Percentiles rank a stretch among this genome's conserved stretches.
Evolutionary conservation across 371 early-diverging fungal genomes (phyloP).

Genomic region (Mucor sp.): DNA sequence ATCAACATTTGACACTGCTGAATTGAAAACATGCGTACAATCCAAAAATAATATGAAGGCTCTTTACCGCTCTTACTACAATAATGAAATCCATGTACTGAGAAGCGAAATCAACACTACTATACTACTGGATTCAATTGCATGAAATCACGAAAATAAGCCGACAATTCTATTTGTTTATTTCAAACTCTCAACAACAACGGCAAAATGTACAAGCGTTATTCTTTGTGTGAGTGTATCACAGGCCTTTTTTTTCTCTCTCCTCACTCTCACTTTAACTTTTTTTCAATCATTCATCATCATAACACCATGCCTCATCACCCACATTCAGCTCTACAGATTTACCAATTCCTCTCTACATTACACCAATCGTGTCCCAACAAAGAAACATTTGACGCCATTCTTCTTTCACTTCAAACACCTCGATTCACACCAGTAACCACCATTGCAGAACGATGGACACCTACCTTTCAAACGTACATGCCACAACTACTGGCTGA

Average conservation of each 20-base stretch:
- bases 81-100: too few relatives aligned
- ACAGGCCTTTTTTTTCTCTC: not conserved
- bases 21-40: too few relatives aligned
- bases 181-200: not conserved
- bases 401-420: constrained; percentile 13
- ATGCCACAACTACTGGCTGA: constrained; percentile 2
- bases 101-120: too few relatives aligned
- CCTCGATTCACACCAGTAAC: constrained; percentile 16
- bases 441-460: constrained; percentile 12
- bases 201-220: not conserved
- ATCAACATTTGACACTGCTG: too few relatives aligned
- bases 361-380: constrained; percentile 9
- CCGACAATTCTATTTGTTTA: not conserved
- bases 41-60: too few relatives aligned
- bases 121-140: too few relatives aligned
- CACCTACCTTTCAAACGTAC: not conserved
- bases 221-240: not conserved
- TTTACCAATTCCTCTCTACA: constrained; percentile 16
- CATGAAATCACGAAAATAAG: not conserved
- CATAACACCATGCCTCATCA: not conserved
- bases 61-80: too few relatives aligned
- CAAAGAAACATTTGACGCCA: constrained; percentile 7
- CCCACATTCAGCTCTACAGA: constrained; percentile 17
- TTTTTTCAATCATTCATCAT: not conserved
- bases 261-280: not conserved